Evolutionary conservation across 2,329 filamentous ascomycete species (phyloP).

Genomic region (Penicillium sp.): DNA sequence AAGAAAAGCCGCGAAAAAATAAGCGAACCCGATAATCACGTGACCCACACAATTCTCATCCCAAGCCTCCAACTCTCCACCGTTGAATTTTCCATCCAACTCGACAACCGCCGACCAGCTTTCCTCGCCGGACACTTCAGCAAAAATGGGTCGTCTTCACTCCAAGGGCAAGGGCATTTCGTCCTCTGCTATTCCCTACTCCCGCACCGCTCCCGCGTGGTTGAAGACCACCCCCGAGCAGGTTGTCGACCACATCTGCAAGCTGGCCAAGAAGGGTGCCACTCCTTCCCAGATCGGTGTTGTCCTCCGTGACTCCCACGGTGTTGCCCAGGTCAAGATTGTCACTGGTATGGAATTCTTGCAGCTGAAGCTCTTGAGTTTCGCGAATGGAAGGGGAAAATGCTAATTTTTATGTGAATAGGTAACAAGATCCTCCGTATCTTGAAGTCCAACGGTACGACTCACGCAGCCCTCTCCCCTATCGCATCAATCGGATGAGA

Average conservation of each 20-base stretch:
- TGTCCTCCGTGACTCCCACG: conserved; percentile 95
- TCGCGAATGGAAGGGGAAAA: background rate
- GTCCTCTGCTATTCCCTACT: conserved; percentile 93
- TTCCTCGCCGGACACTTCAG: conserved; percentile 26
- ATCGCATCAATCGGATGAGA: conserved; percentile 25
- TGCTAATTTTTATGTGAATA: conserved; percentile 46
- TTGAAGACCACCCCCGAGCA: conserved; percentile 98
- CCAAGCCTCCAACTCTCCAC: conserved; percentile 12
- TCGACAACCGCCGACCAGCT: conserved; percentile 31
- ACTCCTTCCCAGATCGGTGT: conserved; percentile 99
- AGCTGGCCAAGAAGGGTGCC: conserved; percentile 97
- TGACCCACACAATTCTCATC: conserved; percentile 29
- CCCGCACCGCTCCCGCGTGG: conserved; percentile 85
- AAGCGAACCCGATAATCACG: conserved; percentile 22
- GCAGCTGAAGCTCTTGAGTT: background rate
- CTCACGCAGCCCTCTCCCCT: conserved; percentile 20
- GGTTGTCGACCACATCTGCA: conserved; percentile 98
- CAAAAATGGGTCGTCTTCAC: conserved; percentile 74
- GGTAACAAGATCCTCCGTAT: conserved; percentile 99
- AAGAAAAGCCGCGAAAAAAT: conserved; percentile 15
- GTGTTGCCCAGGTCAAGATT: conserved; percentile 95
- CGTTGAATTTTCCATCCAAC: conserved; percentile 24
- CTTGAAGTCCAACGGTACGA: conserved; percentile 92
- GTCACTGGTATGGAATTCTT: conserved; percentile 69
- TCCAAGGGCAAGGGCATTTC: conserved; percentile 99